Conservation (phyloP, 257 asterid species). For the Catharanthus roseus region DNA sequence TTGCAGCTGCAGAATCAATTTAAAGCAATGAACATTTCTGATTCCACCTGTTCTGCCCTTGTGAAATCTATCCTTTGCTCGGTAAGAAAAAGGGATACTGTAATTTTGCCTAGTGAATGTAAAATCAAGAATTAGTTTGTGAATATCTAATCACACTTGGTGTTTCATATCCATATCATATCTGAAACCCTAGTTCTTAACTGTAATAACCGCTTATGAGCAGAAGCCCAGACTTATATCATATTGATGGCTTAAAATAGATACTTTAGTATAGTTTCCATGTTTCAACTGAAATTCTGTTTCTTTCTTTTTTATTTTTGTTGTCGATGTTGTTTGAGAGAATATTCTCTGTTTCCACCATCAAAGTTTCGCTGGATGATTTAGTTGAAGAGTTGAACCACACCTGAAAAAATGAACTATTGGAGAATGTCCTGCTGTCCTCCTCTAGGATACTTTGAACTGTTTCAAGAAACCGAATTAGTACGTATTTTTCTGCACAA, state of each 20-base stretch:
- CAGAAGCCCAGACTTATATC: not conserved
- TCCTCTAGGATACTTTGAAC: not conserved
- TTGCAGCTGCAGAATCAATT: conserved; percentile 43
- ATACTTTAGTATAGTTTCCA: not conserved
- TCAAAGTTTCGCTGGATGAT: not conserved
- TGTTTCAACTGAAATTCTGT: not conserved
- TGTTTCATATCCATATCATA: not conserved
- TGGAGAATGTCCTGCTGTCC: not conserved
- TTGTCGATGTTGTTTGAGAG: not conserved
- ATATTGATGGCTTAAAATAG: not conserved
- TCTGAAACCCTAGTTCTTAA: not conserved
- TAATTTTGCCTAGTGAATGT: not conserved
- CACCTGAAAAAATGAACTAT: not conserved
- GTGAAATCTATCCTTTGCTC: conserved; percentile 73
- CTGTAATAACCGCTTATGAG: not conserved
- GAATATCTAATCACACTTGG: not conserved
- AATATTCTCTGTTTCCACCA: not conserved
- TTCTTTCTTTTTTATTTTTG: not conserved
- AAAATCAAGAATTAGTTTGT: not conserved
- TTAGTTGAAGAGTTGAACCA: not conserved
- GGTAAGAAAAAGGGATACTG: conserved; percentile 41
- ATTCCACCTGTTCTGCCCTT: conserved; percentile 63
- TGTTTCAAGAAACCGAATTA: not conserved
- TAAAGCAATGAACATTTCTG: conserved; percentile 57
- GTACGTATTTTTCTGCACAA: not conserved